phyloP scores from a whole-genome alignment of 2,329 filamentous ascomycete genomes.

The Calonectria honghensis region DNA sequence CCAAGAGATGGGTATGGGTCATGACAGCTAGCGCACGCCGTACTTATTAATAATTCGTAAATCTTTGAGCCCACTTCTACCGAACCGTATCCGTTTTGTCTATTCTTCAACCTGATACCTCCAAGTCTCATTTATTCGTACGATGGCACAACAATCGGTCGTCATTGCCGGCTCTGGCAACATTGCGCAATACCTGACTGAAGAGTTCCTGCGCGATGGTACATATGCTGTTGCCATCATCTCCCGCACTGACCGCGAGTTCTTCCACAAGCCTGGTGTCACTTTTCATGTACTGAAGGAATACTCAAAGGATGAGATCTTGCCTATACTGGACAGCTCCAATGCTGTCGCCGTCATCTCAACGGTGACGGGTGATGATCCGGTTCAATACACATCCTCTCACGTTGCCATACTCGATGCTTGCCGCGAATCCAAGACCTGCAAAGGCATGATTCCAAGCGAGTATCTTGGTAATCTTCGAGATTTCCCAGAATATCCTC shows the following conservation, averaged over 20 bases:
- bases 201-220: conserved; percentile 2
- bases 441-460: conserved; percentile 8
- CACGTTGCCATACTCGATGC: conserved; percentile 7
- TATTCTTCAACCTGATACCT: not conserved
- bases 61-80: not conserved
- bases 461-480: conserved; percentile 15
- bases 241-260: conserved; percentile 2
- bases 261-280: conserved; percentile 7
- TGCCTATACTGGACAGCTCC: not conserved
- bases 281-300: conserved; percentile 6
- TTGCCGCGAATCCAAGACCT: conserved; percentile 4
- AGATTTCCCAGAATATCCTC: conserved; percentile 8
- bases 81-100: not conserved
- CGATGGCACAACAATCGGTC: not conserved
- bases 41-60: not conserved
- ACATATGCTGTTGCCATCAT: conserved; percentile 9
- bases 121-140: not conserved
- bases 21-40: not conserved
- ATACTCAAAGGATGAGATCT: conserved; percentile 11
- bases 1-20: not conserved
- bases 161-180: conserved; percentile 14
- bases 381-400: not conserved
- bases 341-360: not conserved
- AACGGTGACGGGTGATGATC: not conserved
- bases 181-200: conserved; percentile 3